Conservation (phyloP, 108 stramenopile species). For the Conticribra guillardii region DNA sequence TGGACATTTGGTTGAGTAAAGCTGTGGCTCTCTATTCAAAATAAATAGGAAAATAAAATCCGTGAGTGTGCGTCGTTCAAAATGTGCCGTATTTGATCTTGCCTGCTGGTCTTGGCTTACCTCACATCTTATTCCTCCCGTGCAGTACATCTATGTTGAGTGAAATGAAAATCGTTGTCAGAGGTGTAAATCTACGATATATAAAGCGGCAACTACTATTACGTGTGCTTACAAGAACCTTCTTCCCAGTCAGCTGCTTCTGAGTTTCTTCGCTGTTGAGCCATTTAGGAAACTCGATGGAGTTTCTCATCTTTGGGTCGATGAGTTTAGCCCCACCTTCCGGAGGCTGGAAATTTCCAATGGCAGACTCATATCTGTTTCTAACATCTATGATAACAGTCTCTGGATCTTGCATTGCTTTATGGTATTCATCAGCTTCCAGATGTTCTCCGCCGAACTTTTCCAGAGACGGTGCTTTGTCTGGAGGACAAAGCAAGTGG, state of each 20-base stretch:
- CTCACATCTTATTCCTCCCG: too few relatives aligned
- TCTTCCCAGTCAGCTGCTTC: constrained; percentile 69
- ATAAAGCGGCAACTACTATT: too few relatives aligned
- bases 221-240: constrained; percentile 50
- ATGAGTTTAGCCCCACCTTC: constrained; percentile 62
- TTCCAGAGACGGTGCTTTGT: constrained; percentile 63
- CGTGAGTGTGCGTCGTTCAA: too few relatives aligned
- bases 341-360: constrained; percentile 74
- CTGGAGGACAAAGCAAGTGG: constrained; percentile 21
- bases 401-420: constrained; percentile 64
- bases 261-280: constrained; percentile 65
- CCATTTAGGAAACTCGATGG: constrained; percentile 79
- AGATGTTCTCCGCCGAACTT: constrained; percentile 70
- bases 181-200: too few relatives aligned
- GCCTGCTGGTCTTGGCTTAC: too few relatives aligned
- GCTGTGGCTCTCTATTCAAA: constrained; percentile 82
- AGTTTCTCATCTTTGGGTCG: constrained; percentile 80
- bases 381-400: constrained; percentile 88
- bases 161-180: background rate
- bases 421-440: constrained; percentile 77
- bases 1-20: constrained; percentile 68
- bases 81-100: too few relatives aligned
- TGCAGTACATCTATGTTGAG: constrained; percentile 70
- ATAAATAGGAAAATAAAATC: too few relatives aligned
- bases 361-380: constrained; percentile 75